Conservation (phyloP, 83 land plant genomes). For the Picea abies region DNA sequence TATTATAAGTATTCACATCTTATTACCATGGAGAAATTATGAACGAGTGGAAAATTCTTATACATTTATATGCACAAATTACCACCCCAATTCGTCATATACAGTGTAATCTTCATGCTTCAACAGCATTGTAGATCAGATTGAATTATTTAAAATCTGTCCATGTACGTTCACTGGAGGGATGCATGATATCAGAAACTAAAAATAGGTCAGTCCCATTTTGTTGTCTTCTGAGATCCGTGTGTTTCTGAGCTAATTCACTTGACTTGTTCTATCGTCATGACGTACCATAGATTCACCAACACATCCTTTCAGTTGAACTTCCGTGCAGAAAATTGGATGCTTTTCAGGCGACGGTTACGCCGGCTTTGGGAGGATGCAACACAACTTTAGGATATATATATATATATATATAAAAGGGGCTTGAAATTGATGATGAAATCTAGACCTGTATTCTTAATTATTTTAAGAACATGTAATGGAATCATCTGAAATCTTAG, state of each 20-base stretch:
- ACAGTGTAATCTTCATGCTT: too few relatives aligned
- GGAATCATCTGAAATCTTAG: too few relatives aligned
- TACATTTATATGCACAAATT: too few relatives aligned
- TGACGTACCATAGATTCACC: background rate
- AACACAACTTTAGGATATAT: too few relatives aligned
- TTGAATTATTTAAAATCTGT: background rate
- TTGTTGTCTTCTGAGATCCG: background rate
- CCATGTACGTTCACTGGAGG: background rate
- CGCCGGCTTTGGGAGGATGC: background rate
- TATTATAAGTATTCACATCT: background rate
- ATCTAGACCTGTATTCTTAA: too few relatives aligned
- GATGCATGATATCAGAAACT: background rate
- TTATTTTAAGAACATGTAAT: too few relatives aligned
- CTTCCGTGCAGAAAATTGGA: background rate
- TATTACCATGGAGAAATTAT: too few relatives aligned
- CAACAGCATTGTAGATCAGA: background rate
- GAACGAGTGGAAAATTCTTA: too few relatives aligned
- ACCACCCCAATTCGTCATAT: too few relatives aligned
- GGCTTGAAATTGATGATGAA: too few relatives aligned
- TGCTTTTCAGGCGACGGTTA: background rate
- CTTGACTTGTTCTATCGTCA: background rate
- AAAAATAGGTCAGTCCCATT: background rate
- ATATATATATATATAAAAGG: too few relatives aligned
- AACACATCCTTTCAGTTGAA: background rate
- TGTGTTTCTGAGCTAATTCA: background rate